Base-by-base conservation (phyloP, 2,329 filamentous ascomycete species). In the Corniculantispora saksenae region DNA sequence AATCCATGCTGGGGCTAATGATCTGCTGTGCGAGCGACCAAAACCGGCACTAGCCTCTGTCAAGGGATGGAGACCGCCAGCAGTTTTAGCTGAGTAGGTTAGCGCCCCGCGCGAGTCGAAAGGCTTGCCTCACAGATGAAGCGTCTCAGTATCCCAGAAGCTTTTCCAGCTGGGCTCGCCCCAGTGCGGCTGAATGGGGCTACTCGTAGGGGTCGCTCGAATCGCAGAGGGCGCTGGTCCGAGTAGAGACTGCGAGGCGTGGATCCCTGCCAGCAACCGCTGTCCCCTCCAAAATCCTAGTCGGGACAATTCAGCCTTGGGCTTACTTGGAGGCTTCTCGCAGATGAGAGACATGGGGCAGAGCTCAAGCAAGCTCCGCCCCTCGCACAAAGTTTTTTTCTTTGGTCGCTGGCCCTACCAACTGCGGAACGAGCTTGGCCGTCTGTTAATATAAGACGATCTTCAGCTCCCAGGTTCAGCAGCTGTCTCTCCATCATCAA, bases 151-250 rank as follows among this genome's bases (percentile, higher is more conserved):
- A 59, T 48, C 56, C 56, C 19, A 38, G 57, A 50, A 43, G 38
- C 38, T 43, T 13, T 43, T 43, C 12, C 38, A 43, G 38, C 38
- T 43, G 38, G 7, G 23, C 29, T 6, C n/a, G 45, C 54, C 61
- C 61, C 54, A 45, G 32, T 64, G 61, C 61, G 61, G 61, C 61
- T 64, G 61, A 64, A 58, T 45, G 54, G 45, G 51, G 59, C 43
- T 32, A 35, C 23, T 53, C 19, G 45, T 38, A 56, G 54, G 54
- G 55, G 38, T 29, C 23, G 29, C 21, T 27, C 50, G 17, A 27
- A 43, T 43, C 38, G 38, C 12, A 43, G 38, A 43, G 38, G 38
- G 38, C 38, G 38, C 38, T 43, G 38, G 10, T 43, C 12, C 38
- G 38, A 45, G 38, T 15, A 35, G 10, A 35, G 8, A 21, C 17